These are phyloP conservation scores for Guyanaporus albipodus DNA, from an alignment of 768 basidiomycete species.

Conservation along the genomic window DNA sequence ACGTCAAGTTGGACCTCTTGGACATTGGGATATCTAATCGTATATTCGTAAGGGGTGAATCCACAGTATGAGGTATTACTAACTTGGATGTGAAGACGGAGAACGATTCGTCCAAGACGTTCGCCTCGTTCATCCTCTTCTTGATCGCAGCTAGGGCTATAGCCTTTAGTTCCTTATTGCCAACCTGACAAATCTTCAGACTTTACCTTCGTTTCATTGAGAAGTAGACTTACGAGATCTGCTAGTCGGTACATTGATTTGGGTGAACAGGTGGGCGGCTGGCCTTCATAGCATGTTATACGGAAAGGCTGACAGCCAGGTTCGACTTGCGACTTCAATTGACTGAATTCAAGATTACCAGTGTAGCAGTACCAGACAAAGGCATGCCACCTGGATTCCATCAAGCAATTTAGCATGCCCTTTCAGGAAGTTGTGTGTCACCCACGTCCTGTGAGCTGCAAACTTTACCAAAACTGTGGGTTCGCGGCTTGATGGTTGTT, in stretches of 20 bases:
- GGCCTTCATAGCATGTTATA: neutral
- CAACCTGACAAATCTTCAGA: slow-evolving; percentile 7
- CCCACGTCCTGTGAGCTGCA: slow-evolving; percentile 18
- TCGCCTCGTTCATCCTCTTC: slow-evolving; percentile 11
- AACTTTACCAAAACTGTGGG: slow-evolving; percentile 7
- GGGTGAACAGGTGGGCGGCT: slow-evolving; percentile 27
- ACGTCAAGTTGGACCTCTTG: slow-evolving; percentile 14
- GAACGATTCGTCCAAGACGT: slow-evolving; percentile 25
- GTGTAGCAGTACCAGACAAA: slow-evolving; percentile 28
- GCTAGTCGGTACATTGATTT: slow-evolving; percentile 38
- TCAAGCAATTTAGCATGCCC: neutral
- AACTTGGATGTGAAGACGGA: slow-evolving; percentile 27
- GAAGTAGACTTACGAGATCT: slow-evolving; percentile 21
- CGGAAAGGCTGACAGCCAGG: neutral
- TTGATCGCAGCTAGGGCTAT: slow-evolving; percentile 18
- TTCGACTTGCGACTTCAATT: slow-evolving; percentile 15
- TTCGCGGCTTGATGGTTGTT: neutral
- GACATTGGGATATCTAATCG: slow-evolving; percentile 17
- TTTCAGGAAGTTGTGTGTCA: neutral
- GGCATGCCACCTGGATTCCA: slow-evolving; percentile 17
- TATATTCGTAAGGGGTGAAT: neutral
- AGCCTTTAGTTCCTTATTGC: slow-evolving; percentile 15
- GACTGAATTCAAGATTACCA: slow-evolving; percentile 14
- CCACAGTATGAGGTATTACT: neutral
- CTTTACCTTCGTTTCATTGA: neutral